A percentile compares a stretch with the other conserved stretches of the same genome.
These are phyloP conservation scores for Prasinococcaceae sp. DNA, from an alignment of 139 green algal genomes.

Conservation along the genomic window DNA sequence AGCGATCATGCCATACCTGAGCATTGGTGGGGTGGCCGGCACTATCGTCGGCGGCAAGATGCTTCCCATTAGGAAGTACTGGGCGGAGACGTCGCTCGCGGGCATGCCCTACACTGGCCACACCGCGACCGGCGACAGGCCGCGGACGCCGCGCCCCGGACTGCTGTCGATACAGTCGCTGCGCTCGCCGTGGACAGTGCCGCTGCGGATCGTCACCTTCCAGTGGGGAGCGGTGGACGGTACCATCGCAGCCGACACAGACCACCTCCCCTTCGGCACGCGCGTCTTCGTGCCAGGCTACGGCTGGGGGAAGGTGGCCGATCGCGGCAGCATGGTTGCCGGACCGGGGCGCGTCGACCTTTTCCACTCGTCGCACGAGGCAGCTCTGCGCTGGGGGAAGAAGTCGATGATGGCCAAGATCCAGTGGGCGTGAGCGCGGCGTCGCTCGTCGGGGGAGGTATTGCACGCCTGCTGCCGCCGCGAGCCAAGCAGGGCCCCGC, in stretches of 20 bases:
- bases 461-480: too few species aligned
- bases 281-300: slow-evolving; percentile 29
- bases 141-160: slow-evolving; percentile 6
- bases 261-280: slow-evolving; percentile 29
- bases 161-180: slow-evolving; percentile 10
- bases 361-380: slow-evolving; percentile 18
- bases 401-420: too few species aligned
- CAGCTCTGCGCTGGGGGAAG: slow-evolving; percentile 18
- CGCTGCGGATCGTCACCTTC: slow-evolving; percentile 21
- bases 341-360: slow-evolving; percentile 17
- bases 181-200: slow-evolving; percentile 13
- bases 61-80: slow-evolving; percentile 18
- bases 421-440: too few species aligned
- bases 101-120: slow-evolving; percentile 17
- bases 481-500: too few species aligned
- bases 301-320: slow-evolving; percentile 30
- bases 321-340: slow-evolving; percentile 8
- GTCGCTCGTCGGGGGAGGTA: too few species aligned
- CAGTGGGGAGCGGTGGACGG: slow-evolving; percentile 20
- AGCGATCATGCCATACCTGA: background rate
- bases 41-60: background rate
- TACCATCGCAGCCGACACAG: slow-evolving; percentile 37
- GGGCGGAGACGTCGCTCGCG: slow-evolving; percentile 23
- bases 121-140: slow-evolving; percentile 16
- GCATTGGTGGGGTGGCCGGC: background rate